Percentiles rank a stretch among this genome's conserved stretches.
Conservation (phyloP, 768 basidiomycete species). For the Trametes elegans region DNA sequence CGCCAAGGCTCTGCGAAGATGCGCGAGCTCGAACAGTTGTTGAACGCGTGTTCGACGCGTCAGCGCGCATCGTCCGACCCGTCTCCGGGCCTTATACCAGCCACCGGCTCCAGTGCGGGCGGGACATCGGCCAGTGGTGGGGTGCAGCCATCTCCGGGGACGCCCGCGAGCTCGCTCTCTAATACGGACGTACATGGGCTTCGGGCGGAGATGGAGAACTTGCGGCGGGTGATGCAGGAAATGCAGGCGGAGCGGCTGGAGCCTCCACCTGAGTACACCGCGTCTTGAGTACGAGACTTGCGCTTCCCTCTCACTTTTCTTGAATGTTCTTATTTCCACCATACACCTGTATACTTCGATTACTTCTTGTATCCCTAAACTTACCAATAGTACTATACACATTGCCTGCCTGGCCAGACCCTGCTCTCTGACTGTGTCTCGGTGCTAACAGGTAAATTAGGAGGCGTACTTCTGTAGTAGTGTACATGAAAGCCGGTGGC, state of each 20-base stretch:
- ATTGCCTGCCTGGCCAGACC: no score
- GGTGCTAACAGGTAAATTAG: no score
- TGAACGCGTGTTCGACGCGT: no score
- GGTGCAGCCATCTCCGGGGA: neutral
- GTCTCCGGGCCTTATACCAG: no score
- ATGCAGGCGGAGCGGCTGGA: slow-evolving; percentile 19
- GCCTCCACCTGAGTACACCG: neutral
- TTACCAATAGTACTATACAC: no score
- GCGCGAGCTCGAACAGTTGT: no score
- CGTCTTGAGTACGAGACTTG: neutral
- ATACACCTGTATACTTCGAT: neutral
- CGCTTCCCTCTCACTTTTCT: neutral
- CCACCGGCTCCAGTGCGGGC: neutral
- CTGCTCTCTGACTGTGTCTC: no score
- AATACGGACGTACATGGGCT: slow-evolving; percentile 21
- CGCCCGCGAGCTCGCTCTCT: neutral
- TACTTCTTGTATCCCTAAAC: no score
- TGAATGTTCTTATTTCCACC: neutral
- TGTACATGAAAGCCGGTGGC: no score
- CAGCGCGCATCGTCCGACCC: no score
- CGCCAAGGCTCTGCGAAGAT: no score
- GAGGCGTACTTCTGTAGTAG: no score
- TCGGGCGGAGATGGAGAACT: slow-evolving; percentile 27
- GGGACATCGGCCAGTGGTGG: neutral
- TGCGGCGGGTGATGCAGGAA: slow-evolving; percentile 23